A percentile compares a stretch with the other conserved stretches of the same genome.
These are phyloP conservation scores for Euphorbia schlechtendalii DNA, from an alignment of 441 rosid species.

Conservation along the genomic window DNA sequence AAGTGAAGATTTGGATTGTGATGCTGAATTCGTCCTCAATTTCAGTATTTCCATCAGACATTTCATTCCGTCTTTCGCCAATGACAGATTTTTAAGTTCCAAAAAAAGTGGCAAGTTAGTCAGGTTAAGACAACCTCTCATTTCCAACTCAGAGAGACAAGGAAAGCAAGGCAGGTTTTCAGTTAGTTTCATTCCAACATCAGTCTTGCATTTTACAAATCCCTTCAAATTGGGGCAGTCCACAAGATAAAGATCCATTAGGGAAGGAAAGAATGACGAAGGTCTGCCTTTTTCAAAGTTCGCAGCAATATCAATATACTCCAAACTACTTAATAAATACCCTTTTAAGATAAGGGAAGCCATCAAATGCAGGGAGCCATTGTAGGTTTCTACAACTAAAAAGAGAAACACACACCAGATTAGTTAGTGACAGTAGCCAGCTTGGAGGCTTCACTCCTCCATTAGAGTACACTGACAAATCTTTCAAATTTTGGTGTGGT, in stretches of 20 bases:
- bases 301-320: not conserved
- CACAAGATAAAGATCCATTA: not conserved
- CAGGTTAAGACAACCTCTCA: not conserved
- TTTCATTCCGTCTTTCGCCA: not conserved
- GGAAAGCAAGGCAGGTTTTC: not conserved
- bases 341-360: not conserved
- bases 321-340: not conserved
- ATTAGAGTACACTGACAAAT: not conserved
- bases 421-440: conserved; percentile 15
- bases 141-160: not conserved
- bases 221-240: not conserved
- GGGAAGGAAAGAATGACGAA: not conserved
- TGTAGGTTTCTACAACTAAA: not conserved
- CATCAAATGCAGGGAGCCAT: not conserved
- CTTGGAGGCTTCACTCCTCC: conserved; percentile 13
- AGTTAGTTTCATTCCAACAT: not conserved
- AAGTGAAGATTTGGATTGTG: not conserved
- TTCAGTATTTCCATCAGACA: not conserved
- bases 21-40: not conserved
- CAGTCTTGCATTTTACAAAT: not conserved
- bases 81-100: not conserved
- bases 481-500: conserved; percentile 4
- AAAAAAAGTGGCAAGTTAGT: not conserved
- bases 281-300: not conserved
- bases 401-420: conserved; percentile 1